phyloP scores from a whole-genome alignment of 176 grass and related monocot species.

The Puya raimondii region DNA sequence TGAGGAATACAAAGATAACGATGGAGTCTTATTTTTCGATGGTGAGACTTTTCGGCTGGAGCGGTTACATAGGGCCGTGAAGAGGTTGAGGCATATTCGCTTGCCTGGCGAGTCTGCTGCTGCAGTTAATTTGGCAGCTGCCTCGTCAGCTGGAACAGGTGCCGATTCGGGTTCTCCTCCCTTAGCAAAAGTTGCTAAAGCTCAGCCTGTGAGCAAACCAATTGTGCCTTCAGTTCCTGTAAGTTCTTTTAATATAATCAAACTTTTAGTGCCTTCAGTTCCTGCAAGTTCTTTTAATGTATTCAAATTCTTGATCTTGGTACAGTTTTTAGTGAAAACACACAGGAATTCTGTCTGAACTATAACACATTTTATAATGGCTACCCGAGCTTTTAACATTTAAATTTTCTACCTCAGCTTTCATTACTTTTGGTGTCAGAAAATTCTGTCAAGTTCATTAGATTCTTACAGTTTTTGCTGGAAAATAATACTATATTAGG shows the following conservation, averaged over 20 bases:
- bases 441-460: no score
- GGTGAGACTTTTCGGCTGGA: slow-evolving; percentile 76
- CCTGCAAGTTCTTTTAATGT: slow-evolving; percentile 24
- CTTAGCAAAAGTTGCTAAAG: slow-evolving; percentile 47
- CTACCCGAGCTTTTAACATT: no score
- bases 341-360: no score
- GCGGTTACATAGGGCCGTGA: slow-evolving; percentile 76
- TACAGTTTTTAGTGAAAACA: no score
- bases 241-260: slow-evolving; percentile 2
- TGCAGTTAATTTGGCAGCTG: slow-evolving; percentile 31
- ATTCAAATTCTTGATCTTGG: background rate
- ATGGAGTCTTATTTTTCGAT: slow-evolving; percentile 90
- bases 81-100: slow-evolving; percentile 83
- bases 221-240: slow-evolving; percentile 48
- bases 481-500: no score
- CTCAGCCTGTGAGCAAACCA: slow-evolving; percentile 37
- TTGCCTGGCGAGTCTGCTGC: slow-evolving; percentile 57
- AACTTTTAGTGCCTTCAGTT: no score
- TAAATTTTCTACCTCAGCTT: no score
- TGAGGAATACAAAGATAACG: slow-evolving; percentile 92
- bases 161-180: slow-evolving; percentile 69
- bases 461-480: no score
- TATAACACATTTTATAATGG: no score
- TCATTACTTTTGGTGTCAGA: no score
- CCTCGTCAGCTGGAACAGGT: slow-evolving; percentile 33